Evolutionary conservation across 2,329 filamentous ascomycete species (phyloP).

Genomic region (Calonectria henricotiae): DNA sequence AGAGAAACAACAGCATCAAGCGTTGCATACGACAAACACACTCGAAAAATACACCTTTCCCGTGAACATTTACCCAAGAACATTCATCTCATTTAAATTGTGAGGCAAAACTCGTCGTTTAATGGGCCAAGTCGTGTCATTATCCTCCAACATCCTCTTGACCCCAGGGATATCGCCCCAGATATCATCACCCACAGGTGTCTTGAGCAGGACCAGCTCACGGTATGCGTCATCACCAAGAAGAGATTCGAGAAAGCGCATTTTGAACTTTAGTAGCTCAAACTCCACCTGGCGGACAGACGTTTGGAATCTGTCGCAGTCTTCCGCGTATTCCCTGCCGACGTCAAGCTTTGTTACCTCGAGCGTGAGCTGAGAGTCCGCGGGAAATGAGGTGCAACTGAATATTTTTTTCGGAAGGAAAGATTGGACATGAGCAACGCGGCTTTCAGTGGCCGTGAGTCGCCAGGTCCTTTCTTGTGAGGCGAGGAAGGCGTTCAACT

Average conservation of each 20-base stretch:
- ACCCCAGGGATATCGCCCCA: not conserved
- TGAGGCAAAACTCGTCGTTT: not conserved
- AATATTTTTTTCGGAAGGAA: not conserved
- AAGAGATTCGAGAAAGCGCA: not conserved
- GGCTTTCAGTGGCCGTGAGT: not conserved
- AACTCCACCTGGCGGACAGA: not conserved
- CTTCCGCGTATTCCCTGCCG: not conserved
- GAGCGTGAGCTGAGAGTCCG: not conserved
- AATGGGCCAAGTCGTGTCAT: not conserved
- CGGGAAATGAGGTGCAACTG: not conserved
- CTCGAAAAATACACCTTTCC: no score
- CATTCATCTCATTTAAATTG: not conserved
- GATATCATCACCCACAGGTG: not conserved
- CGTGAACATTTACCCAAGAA: not conserved
- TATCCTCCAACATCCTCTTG: not conserved
- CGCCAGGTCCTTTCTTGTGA: not conserved
- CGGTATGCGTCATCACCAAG: constrained; percentile 31
- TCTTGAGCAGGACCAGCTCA: constrained; percentile 22
- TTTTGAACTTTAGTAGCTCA: not conserved
- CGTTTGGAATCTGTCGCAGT: not conserved
- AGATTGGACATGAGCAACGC: not conserved
- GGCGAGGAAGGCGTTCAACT: constrained; percentile 26
- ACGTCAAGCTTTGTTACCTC: not conserved
- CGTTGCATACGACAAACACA: no score
- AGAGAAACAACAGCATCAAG: no score